Percentiles rank a stretch among this genome's conserved stretches.
phyloP scores from a whole-genome alignment of 108 stramenopile genomes.

The Aureococcus anophagefferens region DNA sequence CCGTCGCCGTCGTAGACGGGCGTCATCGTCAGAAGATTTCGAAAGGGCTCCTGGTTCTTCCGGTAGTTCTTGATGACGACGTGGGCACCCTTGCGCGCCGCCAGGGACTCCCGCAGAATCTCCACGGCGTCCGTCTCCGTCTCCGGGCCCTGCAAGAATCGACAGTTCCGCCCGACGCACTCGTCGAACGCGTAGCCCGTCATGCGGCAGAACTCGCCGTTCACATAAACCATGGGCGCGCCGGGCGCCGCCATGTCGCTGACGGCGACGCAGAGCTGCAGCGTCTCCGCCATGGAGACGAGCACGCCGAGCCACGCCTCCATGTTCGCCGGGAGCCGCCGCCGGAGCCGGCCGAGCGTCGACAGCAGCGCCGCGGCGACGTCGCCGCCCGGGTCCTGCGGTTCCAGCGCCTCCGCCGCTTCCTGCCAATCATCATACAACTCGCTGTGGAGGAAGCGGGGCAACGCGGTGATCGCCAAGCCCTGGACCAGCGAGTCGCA shows the following conservation, averaged over 20 bases:
- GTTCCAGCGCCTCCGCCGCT: no score
- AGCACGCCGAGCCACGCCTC: constrained; percentile 37
- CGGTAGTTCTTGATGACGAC: constrained; percentile 52
- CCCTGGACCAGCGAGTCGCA: constrained; percentile 22
- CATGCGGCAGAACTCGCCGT: constrained; percentile 34
- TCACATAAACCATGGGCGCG: no score
- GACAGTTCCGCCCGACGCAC: constrained; percentile 87
- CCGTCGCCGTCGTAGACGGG: no score
- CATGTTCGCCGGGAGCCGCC: constrained; percentile 20
- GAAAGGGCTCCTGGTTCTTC: constrained; percentile 50
- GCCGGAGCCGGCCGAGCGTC: no score
- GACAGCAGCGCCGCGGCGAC: no score
- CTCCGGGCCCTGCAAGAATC: constrained; percentile 91
- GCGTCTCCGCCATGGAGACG: constrained; percentile 28
- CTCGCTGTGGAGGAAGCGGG: constrained; percentile 8
- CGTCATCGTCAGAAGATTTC: constrained; percentile 26
- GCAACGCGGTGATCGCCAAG: constrained; percentile 2
- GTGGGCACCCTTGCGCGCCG: constrained; percentile 28
- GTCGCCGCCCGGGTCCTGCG: no score
- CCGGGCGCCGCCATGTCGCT: no score
- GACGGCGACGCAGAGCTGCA: constrained; percentile 18
- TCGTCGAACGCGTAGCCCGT: constrained; percentile 58
- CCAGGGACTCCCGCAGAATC: constrained; percentile 35
- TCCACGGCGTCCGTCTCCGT: constrained; percentile 70
- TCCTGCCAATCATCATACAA: constrained; percentile 12